Conservation (phyloP, 2,329 filamentous ascomycete genomes). For the Aspergillus brasiliensis region DNA sequence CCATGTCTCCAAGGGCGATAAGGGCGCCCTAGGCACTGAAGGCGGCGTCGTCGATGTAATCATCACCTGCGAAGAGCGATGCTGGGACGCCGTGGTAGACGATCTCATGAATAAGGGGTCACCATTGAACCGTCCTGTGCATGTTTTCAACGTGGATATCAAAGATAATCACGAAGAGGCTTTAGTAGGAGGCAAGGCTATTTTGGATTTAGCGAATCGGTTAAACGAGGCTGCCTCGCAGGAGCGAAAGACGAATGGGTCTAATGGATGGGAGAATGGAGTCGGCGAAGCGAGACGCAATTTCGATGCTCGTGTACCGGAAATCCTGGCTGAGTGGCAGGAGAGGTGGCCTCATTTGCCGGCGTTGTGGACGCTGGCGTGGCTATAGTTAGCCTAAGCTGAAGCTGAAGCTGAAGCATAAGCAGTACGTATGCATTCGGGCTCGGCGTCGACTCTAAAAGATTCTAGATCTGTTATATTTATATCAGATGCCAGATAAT, state of each 20-base stretch:
- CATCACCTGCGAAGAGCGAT: constrained; percentile 95
- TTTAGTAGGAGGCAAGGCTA: constrained; percentile 83
- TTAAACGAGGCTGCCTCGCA: constrained; percentile 78
- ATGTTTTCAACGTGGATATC: constrained; percentile 98
- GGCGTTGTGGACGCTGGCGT: constrained; percentile 90
- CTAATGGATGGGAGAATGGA: constrained; percentile 69
- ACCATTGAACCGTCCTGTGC: constrained; percentile 86
- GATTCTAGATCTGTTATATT: too few species aligned
- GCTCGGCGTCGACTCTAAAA: too few species aligned
- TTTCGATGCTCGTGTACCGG: constrained; percentile 92
- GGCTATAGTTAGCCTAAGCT: constrained; percentile 64
- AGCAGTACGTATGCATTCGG: too few species aligned
- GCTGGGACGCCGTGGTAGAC: constrained; percentile 96
- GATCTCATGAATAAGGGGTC: constrained; percentile 84
- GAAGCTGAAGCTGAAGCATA: background rate
- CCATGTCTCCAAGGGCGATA: constrained; percentile 67
- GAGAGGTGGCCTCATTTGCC: constrained; percentile 91
- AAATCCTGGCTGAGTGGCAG: constrained; percentile 90
- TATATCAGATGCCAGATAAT: too few species aligned
- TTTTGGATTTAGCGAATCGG: constrained; percentile 83
- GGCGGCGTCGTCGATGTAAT: constrained; percentile 90
- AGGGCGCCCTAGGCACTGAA: constrained; percentile 79
- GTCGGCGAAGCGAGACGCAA: constrained; percentile 67
- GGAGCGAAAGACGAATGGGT: constrained; percentile 69
- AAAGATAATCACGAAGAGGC: constrained; percentile 98